A percentile compares a stretch with the other conserved stretches of the same genome.
phyloP scores from a whole-genome alignment of 192 early-diverging fungal genomes.

The Pecoramyces ruminantium region DNA sequence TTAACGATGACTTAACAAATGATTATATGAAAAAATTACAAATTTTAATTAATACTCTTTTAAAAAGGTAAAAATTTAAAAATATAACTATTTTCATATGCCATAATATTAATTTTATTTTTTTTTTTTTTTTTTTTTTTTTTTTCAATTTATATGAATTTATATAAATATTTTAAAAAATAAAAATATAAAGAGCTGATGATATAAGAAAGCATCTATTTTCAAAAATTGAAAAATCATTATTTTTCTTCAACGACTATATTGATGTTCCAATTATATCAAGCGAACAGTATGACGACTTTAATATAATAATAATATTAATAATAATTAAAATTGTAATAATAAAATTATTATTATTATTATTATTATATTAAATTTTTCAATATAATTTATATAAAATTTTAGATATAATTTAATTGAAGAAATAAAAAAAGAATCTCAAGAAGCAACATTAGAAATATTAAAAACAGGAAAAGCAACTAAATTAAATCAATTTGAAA shows the following conservation, averaged over 20 bases:
- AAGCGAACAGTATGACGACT: conserved; percentile 25
- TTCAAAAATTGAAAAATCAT: conserved; percentile 23
- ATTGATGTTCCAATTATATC: conserved; percentile 36
- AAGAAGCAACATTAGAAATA: conserved; percentile 41
- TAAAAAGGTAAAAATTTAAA: conserved; percentile 10
- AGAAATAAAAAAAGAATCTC: conserved; percentile 16
- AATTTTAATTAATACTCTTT: conserved; percentile 8
- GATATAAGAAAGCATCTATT: conserved; percentile 23
- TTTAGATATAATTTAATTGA: conserved; percentile 24
- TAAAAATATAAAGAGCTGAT: conserved; percentile 9
- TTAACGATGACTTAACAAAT: conserved; percentile 14
- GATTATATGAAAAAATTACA: conserved; percentile 17
- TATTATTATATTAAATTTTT: neutral
- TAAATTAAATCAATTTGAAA: conserved; percentile 21
- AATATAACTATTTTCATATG: too few species aligned
- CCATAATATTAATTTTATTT: too few species aligned
- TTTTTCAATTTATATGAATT: too few species aligned
- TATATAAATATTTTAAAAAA: too few species aligned
- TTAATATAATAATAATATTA: too few species aligned
- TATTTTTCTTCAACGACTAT: conserved; percentile 37
- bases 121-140: too few species aligned
- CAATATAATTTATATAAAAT: neutral
- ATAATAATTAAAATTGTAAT: too few species aligned
- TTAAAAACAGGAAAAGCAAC: conserved; percentile 41
- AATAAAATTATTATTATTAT: too few species aligned